Evolutionary conservation across 2,329 filamentous ascomycete genomes (phyloP).

Genomic region (Ceratocystis eucalypticola): DNA sequence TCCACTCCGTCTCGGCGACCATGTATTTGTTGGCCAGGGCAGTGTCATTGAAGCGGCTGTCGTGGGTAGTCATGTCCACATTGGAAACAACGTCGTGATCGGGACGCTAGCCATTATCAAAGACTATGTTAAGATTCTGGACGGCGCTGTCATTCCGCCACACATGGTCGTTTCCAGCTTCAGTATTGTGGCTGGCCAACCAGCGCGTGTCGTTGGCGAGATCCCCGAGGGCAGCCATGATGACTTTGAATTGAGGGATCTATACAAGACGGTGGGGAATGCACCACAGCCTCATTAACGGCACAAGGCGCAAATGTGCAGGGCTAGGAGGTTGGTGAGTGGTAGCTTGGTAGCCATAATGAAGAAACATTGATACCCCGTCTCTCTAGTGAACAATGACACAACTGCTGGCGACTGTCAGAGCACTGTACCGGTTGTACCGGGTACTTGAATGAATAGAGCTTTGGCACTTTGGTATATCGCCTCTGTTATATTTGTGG

Average conservation of each 20-base stretch:
- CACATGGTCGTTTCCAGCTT: constrained; percentile 90
- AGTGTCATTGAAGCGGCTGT: constrained; percentile 70
- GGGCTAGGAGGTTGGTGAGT: neutral
- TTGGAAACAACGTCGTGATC: constrained; percentile 63
- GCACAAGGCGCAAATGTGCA: neutral
- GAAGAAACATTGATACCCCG: constrained; percentile 8
- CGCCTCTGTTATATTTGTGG: neutral
- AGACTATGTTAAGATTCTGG: constrained; percentile 79
- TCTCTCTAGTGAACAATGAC: neutral
- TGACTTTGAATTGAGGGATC: constrained; percentile 48
- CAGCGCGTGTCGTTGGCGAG: constrained; percentile 69
- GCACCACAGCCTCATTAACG: constrained; percentile 28
- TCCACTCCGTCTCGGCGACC: constrained; percentile 83
- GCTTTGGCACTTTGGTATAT: neutral
- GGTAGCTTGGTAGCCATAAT: neutral
- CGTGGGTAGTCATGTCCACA: constrained; percentile 73
- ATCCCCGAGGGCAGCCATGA: constrained; percentile 57
- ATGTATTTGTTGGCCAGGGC: constrained; percentile 72
- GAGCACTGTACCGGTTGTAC: neutral
- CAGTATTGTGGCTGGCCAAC: constrained; percentile 74
- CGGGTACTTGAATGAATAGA: neutral
- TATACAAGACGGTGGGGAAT: constrained; percentile 52
- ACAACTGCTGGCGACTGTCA: neutral
- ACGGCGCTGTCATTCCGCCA: constrained; percentile 68
- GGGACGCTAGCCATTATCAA: constrained; percentile 85